Evolutionary conservation across 805 yeast genomes (phyloP).

Genomic region (Suhomyces canberraensis): DNA sequence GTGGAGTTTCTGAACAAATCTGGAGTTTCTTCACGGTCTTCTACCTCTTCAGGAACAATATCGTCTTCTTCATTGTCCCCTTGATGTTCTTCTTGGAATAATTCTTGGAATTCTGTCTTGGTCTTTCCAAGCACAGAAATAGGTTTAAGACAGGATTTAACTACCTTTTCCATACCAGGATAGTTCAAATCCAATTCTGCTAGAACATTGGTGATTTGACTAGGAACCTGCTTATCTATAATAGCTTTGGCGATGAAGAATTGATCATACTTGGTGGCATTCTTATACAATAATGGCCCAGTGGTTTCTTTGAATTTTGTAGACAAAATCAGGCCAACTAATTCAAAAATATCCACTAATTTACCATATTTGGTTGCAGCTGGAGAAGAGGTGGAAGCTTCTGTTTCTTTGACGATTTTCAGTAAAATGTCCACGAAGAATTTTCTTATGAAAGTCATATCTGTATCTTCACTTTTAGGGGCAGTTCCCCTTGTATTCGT

Average conservation of each 20-base stretch:
- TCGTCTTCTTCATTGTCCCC: slow-evolving; percentile 51
- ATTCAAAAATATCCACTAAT: slow-evolving; percentile 50
- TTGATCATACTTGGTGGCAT: slow-evolving; percentile 54
- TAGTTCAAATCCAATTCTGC: slow-evolving; percentile 70
- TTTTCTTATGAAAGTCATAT: slow-evolving; percentile 68
- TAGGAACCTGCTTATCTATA: slow-evolving; percentile 63
- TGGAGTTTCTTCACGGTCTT: slow-evolving; percentile 68
- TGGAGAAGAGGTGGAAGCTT: slow-evolving; percentile 13
- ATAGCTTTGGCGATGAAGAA: slow-evolving; percentile 62
- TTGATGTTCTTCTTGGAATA: slow-evolving; percentile 48
- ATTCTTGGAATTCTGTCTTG: slow-evolving; percentile 53
- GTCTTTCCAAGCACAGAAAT: slow-evolving; percentile 55
- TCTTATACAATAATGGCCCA: slow-evolving; percentile 45
- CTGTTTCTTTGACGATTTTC: slow-evolving; percentile 57
- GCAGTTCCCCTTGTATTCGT: slow-evolving; percentile 21
- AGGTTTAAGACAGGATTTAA: slow-evolving; percentile 59
- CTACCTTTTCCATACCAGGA: slow-evolving; percentile 59
- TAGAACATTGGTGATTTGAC: slow-evolving; percentile 55
- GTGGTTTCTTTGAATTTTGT: slow-evolving; percentile 38
- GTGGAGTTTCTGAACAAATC: slow-evolving; percentile 86
- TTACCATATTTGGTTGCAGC: slow-evolving; percentile 52
- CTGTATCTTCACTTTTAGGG: slow-evolving; percentile 49
- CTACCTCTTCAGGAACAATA: slow-evolving; percentile 39
- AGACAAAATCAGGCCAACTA: slow-evolving; percentile 45
- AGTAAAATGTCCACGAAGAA: slow-evolving; percentile 67